Evolutionary conservation across 2,329 filamentous ascomycete genomes (phyloP), one percentile per base, ranked within the genome.

Genomic region (Penicillium sp.): DNA sequence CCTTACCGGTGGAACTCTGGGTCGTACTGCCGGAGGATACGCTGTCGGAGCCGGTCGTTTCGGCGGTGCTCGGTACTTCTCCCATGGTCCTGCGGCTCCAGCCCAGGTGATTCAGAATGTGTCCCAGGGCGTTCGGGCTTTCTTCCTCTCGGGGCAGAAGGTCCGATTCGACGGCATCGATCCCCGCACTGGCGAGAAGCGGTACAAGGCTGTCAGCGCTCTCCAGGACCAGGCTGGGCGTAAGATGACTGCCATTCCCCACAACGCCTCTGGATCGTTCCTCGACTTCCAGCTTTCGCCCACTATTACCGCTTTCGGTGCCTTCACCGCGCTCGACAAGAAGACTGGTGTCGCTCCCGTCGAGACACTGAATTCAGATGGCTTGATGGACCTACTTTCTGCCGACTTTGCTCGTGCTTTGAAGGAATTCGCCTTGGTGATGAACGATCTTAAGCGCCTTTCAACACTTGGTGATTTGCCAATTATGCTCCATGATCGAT

Each of bases 101-200:
- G 90, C 92, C 1, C 90, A 97, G 70, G 90, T 97, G 43, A 84
- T 97, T 47, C 88, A 94, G 71, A 96, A 96, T 73, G 93, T 96
- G n/a, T 95, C 90, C 12, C 86, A 91, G 63, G 94, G 91, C 5
- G 86, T 97, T 66, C 85, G 94, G 49, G 92, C 91, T 12, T 96
- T 99, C 74, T 87, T 90, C 75, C 80, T 96, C n/a, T 91, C 89
- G 0, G 94, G 94, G 0, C 85, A 95, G 66, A 94, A 92, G 70
- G 86, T 88, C 9, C 88, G 89, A 52, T 96, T 92, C 64, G 89
- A 96, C 69, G 93, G 93, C 12, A 71, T 87, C 41, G 85, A 86
- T 49, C 73, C 83, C 15, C 67, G 66, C 29, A 84, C 81, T 10
- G 92, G 92, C 42, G 85, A 92, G 73, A 88, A 88, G 74, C 82